A percentile compares a stretch with the other conserved stretches of the same genome.
Conservation (phyloP, 148 eudicot species). For the Amaranthus hypochondriacus region DNA sequence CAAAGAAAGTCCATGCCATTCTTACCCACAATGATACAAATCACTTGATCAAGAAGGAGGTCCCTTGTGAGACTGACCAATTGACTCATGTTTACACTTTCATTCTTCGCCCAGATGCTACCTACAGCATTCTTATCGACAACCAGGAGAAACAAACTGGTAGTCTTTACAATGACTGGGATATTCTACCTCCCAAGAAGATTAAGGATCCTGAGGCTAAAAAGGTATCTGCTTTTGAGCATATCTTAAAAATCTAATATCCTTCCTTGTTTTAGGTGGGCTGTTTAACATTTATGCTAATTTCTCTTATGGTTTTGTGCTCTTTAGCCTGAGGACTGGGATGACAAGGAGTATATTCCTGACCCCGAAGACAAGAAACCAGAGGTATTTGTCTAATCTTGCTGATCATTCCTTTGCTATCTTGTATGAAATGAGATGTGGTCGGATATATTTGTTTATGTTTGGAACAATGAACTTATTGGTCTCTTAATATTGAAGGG, state of each 20-base stretch:
- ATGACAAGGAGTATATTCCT: slow-evolving; percentile 85
- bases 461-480: slow-evolving; percentile 2
- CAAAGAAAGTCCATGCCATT: slow-evolving; percentile 93
- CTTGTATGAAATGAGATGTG: not conserved
- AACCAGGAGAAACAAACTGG: slow-evolving; percentile 82
- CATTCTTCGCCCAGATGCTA: slow-evolving; percentile 91
- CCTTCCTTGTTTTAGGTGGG: not conserved
- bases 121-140: slow-evolving; percentile 88
- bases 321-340: slow-evolving; percentile 96
- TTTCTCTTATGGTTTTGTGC: slow-evolving; percentile 10
- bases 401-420: not conserved
- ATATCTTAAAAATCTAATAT: not conserved
- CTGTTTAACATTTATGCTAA: not conserved
- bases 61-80: slow-evolving; percentile 97
- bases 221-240: slow-evolving; percentile 38
- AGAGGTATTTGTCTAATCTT: slow-evolving; percentile 43
- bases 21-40: slow-evolving; percentile 68
- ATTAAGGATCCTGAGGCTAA: slow-evolving; percentile 95
- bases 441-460: not conserved
- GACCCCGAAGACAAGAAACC: slow-evolving; percentile 98
- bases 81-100: slow-evolving; percentile 86
- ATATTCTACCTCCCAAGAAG: slow-evolving; percentile 74
- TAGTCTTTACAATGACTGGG: slow-evolving; percentile 82
- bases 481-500: slow-evolving; percentile 37
- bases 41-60: slow-evolving; percentile 90